Evolutionary conservation across 2,329 filamentous ascomycete species (phyloP).

Genomic region (Neonectria faginata): DNA sequence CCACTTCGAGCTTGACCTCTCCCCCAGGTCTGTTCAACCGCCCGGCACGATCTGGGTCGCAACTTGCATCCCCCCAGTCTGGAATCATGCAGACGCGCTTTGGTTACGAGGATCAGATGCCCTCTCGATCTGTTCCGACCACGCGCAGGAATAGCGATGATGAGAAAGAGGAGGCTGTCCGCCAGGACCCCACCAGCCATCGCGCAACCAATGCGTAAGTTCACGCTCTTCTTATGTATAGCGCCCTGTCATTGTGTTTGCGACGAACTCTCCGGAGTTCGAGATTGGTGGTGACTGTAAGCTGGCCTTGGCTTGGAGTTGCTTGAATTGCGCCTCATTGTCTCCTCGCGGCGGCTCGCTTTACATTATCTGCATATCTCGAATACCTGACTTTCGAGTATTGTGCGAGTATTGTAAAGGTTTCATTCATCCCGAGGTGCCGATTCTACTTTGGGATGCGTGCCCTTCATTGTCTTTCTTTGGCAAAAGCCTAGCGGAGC

Average conservation of each 20-base stretch:
- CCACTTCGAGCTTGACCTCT: constrained; percentile 86
- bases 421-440: neutral
- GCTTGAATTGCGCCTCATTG: neutral
- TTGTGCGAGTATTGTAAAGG: neutral
- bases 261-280: neutral
- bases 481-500: constrained; percentile 1
- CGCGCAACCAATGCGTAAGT: constrained; percentile 85
- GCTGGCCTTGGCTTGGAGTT: neutral
- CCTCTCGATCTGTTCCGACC: constrained; percentile 86
- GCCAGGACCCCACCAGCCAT: constrained; percentile 76
- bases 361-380: neutral
- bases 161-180: constrained; percentile 82
- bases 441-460: neutral
- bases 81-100: constrained; percentile 70
- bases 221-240: constrained; percentile 26
- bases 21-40: constrained; percentile 81
- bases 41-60: constrained; percentile 80
- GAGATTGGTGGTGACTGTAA: constrained; percentile 1
- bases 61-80: constrained; percentile 81
- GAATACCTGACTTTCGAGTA: neutral
- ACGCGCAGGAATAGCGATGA: constrained; percentile 93
- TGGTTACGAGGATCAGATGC: constrained; percentile 66
- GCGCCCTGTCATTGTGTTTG: constrained; percentile 6
- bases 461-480: constrained; percentile 3
- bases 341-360: neutral